These are phyloP conservation scores for Ogataea ganodermae DNA, from an alignment of 805 yeast species.

Conservation along the genomic window DNA sequence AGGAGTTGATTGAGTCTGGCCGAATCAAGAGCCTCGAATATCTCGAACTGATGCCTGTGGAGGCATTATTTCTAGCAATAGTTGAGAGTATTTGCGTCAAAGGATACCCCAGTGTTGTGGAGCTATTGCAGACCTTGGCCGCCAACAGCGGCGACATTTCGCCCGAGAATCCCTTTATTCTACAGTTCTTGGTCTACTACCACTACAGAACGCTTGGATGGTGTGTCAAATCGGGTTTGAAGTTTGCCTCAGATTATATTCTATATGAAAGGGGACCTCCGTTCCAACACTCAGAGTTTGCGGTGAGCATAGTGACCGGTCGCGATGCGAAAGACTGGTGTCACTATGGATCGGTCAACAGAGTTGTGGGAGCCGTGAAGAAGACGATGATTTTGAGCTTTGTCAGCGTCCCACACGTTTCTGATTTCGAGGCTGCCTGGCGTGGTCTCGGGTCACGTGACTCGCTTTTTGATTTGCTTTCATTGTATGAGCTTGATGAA, in stretches of 20 bases:
- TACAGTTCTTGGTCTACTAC: conserved; percentile 74
- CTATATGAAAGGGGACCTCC: conserved; percentile 93
- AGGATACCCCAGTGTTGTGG: conserved; percentile 5
- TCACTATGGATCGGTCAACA: conserved; percentile 67
- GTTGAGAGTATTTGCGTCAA: conserved; percentile 35
- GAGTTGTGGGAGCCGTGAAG: conserved; percentile 87
- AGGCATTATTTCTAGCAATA: conserved; percentile 66
- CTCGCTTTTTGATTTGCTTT: conserved; percentile 37
- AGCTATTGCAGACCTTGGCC: conserved; percentile 19
- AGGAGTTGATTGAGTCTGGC: conserved; percentile 31
- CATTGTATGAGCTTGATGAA: conserved; percentile 58
- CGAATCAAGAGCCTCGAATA: conserved; percentile 40
- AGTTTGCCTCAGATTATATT: conserved; percentile 86
- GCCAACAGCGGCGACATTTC: conserved; percentile 14
- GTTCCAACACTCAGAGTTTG: conserved; percentile 89
- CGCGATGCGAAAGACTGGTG: conserved; percentile 38
- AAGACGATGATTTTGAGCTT: conserved; percentile 72
- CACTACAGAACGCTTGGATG: conserved; percentile 88
- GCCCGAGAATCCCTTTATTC: conserved; percentile 44
- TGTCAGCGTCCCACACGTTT: conserved; percentile 56
- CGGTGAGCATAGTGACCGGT: conserved; percentile 40
- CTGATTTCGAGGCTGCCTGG: conserved; percentile 30
- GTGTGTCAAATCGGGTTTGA: conserved; percentile 91
- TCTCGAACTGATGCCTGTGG: conserved; percentile 74
- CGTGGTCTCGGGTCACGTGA: neutral